Evolutionary conservation across 495 filamentous ascomycete species (phyloP), one percentile per base, ranked within the genome.

Genomic region (Penicillium argentinense): DNA sequence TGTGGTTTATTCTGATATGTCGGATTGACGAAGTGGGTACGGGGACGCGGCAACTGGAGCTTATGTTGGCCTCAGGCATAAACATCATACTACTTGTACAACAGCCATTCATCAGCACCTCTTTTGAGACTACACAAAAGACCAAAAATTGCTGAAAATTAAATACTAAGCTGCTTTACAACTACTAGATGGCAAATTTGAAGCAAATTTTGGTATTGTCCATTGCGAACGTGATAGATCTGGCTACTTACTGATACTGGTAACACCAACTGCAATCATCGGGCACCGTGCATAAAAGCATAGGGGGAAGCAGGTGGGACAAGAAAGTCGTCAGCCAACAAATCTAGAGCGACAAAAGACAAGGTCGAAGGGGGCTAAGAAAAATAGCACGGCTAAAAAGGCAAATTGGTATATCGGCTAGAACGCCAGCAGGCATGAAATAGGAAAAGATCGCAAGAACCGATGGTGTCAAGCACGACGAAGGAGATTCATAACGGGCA

Each of bases 361-460:
- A 56, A 45, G 26, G 21, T 34, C 28, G 3, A 5, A n/a, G 5
- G 13, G 28, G 14, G 21, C 9, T 4, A 19, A 9, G 9, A 21
- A 19, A 8, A 12, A 5, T 8, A 36, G 33, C 1, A 36, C 6
- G 16, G 17, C 18, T 22, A 36, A 39, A 42, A 60, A 47, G 29
- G 41, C 51, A 60, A 64, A 64, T 60, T 62, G 60, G 60, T 64
- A 68, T 64, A 56, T 56, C 48, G 51, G 53, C 57, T 51, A 54
- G 40, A 61, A 66, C 55, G 49, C 57, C 60, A 53, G 47, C 49
- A 57, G 50, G 46, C 36, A 56, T 39, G 30, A 40, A 24, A 49
- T 17, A 46, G 13, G 34, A 58, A 45, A 51, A 45, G 14, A 57
- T 30, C 40, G 32, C 45, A 51, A 53, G 48, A 40, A 47, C 30